Evolutionary conservation across 768 basidiomycete species (phyloP).

Genomic region (Calocera viscosa): DNA sequence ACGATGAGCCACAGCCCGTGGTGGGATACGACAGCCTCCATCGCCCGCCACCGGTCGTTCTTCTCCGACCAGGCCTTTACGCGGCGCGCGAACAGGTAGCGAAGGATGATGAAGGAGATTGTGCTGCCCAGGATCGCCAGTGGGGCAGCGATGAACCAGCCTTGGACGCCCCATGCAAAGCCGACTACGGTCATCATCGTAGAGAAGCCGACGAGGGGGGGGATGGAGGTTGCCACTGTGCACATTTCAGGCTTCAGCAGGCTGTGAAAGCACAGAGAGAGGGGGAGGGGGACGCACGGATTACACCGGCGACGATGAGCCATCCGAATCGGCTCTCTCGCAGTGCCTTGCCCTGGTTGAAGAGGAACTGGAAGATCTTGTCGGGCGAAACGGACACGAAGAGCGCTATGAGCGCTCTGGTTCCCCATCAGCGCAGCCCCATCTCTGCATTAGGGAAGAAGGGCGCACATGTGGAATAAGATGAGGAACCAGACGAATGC

Average conservation of each 20-base stretch:
- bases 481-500: constrained; percentile 45
- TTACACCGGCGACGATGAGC: constrained; percentile 39
- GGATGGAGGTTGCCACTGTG: constrained; percentile 37
- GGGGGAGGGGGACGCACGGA: constrained; percentile 35
- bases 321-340: constrained; percentile 50
- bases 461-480: constrained; percentile 38
- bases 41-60: constrained; percentile 63
- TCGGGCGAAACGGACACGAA: constrained; percentile 47
- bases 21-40: constrained; percentile 60
- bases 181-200: constrained; percentile 57
- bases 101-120: constrained; percentile 46
- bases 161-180: constrained; percentile 71
- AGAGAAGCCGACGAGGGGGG: constrained; percentile 55
- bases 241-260: not conserved
- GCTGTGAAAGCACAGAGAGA: not conserved
- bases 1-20: constrained; percentile 74
- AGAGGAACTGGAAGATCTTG: constrained; percentile 54
- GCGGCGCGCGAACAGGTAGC: constrained; percentile 43
- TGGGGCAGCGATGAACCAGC: constrained; percentile 50
- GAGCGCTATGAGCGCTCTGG: constrained; percentile 26
- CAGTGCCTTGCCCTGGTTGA: constrained; percentile 53
- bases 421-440: not conserved
- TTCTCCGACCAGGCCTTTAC: constrained; percentile 47
- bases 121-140: constrained; percentile 55
- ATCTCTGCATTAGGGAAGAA: not conserved